These are phyloP conservation scores for Macroventuria anomochaeta DNA, from an alignment of 2,329 filamentous ascomycete species.

Conservation along the genomic window DNA sequence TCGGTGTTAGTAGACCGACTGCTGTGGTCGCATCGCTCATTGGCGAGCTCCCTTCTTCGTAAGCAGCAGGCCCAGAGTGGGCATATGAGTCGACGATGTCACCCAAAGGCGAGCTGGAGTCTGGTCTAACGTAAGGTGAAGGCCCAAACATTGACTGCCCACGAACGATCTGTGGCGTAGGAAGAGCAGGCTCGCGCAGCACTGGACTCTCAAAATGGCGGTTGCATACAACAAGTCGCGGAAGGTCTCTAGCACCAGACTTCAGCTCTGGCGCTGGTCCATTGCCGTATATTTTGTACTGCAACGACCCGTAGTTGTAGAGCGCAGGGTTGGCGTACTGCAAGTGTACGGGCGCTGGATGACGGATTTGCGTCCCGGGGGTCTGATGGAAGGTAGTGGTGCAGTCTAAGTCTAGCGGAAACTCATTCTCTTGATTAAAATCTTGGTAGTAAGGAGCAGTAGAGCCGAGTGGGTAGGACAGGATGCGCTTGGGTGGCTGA, in stretches of 20 bases:
- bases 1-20: constrained; percentile 12
- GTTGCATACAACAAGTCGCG: neutral
- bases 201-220: neutral
- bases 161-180: constrained; percentile 2
- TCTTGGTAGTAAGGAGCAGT: neutral
- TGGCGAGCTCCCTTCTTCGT: too few relatives aligned
- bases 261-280: neutral
- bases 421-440: constrained; percentile 13
- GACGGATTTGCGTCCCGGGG: constrained; percentile 5
- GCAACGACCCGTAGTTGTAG: neutral
- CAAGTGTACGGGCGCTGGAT: neutral
- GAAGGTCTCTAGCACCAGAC: neutral
- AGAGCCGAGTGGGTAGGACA: neutral
- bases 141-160: constrained; percentile 6
- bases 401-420: neutral
- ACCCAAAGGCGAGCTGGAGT: neutral
- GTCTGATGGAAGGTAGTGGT: neutral
- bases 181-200: neutral
- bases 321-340: neutral
- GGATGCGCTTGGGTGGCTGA: constrained; percentile 7
- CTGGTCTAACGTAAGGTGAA: constrained; percentile 3
- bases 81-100: neutral
- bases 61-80: neutral
- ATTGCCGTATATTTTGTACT: neutral
- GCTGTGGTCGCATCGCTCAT: constrained; percentile 1